Evolutionary conservation across 192 early-diverging fungal genomes (phyloP).

Genomic region (Lobosporangium transversale): DNA sequence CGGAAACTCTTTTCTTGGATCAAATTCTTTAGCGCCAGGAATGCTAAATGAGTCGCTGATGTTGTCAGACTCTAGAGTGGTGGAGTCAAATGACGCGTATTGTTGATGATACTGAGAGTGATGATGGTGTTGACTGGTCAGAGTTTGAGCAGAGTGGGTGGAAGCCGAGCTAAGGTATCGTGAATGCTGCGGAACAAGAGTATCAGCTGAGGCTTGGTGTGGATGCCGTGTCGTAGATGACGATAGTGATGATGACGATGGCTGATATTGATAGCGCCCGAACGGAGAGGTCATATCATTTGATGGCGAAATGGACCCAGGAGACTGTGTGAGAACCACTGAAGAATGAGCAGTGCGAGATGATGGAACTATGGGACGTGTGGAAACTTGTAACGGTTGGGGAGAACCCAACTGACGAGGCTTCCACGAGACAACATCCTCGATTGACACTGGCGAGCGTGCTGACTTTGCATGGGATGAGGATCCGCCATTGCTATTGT

Average conservation of each 20-base stretch:
- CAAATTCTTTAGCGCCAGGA: constrained; percentile 25
- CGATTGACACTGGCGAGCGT: constrained; percentile 15
- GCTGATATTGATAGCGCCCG: constrained; percentile 14
- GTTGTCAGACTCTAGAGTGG: too few species aligned
- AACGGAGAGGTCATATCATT: neutral
- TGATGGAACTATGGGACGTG: constrained; percentile 15
- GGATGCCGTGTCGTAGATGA: constrained; percentile 7
- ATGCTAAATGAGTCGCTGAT: neutral
- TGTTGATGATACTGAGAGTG: neutral
- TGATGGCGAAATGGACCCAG: constrained; percentile 10
- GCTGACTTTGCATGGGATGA: constrained; percentile 11
- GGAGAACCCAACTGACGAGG: constrained; percentile 9
- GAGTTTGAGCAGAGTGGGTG: constrained; percentile 17
- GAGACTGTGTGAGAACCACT: constrained; percentile 19
- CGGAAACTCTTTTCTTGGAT: constrained; percentile 35
- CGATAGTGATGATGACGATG: constrained; percentile 7
- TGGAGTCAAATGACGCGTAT: too few species aligned
- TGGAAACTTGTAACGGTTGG: too few species aligned
- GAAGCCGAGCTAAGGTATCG: constrained; percentile 22
- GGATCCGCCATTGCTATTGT: too few species aligned
- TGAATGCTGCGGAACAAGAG: constrained; percentile 21
- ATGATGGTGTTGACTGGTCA: constrained; percentile 5
- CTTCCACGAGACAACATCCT: constrained; percentile 34
- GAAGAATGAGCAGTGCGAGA: constrained; percentile 20
- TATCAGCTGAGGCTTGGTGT: constrained; percentile 30